Evolutionary conservation across 2,329 filamentous ascomycete genomes (phyloP).

Genomic region (Colletotrichum filicis): DNA sequence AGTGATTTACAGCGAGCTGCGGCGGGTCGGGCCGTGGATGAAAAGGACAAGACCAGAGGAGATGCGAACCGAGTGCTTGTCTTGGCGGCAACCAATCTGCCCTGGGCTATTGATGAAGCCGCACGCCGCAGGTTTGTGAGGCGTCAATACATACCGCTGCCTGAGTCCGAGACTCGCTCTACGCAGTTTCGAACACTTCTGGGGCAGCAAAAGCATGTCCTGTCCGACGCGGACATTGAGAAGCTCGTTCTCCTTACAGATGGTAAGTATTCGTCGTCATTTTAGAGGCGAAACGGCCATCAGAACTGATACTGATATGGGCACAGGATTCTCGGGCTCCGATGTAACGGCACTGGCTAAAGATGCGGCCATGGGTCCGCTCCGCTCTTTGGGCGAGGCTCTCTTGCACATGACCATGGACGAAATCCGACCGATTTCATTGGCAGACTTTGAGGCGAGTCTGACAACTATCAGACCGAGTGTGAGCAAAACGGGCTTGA

Average conservation of each 20-base stretch:
- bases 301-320: slow-evolving; percentile 23
- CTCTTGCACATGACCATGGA: slow-evolving; percentile 93
- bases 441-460: slow-evolving; percentile 87
- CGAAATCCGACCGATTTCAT: slow-evolving; percentile 86
- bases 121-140: slow-evolving; percentile 90
- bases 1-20: slow-evolving; percentile 92
- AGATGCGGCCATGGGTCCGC: slow-evolving; percentile 96
- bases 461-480: slow-evolving; percentile 87
- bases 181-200: slow-evolving; percentile 83
- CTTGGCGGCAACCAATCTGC: slow-evolving; percentile 93
- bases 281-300: background rate
- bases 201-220: slow-evolving; percentile 85
- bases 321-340: slow-evolving; percentile 90
- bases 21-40: slow-evolving; percentile 79
- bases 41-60: slow-evolving; percentile 75
- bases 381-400: slow-evolving; percentile 89
- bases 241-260: slow-evolving; percentile 84
- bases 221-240: slow-evolving; percentile 78
- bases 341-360: slow-evolving; percentile 97
- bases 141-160: slow-evolving; percentile 94
- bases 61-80: slow-evolving; percentile 92
- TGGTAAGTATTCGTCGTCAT: slow-evolving; percentile 62
- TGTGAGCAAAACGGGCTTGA: slow-evolving; percentile 85
- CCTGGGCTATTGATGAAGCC: slow-evolving; percentile 98
- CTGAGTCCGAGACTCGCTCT: slow-evolving; percentile 83